Evolutionary conservation across 2,329 filamentous ascomycete genomes (phyloP).

Genomic region (Penicillium sp.): DNA sequence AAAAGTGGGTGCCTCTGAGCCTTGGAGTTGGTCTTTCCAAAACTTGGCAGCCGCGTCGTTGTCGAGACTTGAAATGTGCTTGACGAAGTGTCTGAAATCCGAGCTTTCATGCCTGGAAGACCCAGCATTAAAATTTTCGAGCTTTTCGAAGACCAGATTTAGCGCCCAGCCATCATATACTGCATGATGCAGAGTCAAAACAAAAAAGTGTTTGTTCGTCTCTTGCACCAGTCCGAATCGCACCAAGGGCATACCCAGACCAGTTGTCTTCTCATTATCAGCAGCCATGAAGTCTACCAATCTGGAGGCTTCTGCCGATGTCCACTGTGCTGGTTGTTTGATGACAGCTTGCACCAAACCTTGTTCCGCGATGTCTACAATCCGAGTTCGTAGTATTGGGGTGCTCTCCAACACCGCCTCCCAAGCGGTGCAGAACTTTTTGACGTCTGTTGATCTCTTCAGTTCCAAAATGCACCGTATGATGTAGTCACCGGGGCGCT

Average conservation of each 20-base stretch:
- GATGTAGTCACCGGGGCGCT: neutral
- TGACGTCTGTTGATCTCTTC: neutral
- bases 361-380: neutral
- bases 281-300: constrained; percentile 39
- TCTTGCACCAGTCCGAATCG: constrained; percentile 25
- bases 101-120: constrained; percentile 13
- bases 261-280: constrained; percentile 30
- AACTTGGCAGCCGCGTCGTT: constrained; percentile 44
- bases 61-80: constrained; percentile 41
- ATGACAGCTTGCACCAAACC: neutral
- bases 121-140: constrained; percentile 25
- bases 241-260: constrained; percentile 32
- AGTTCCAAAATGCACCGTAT: neutral
- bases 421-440: neutral
- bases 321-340: neutral
- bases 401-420: neutral
- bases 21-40: constrained; percentile 47
- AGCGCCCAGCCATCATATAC: constrained; percentile 33
- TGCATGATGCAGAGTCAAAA: constrained; percentile 52
- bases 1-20: constrained; percentile 48
- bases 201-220: too few relatives aligned
- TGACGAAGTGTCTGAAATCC: constrained; percentile 50
- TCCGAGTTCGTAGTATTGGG: neutral
- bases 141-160: constrained; percentile 33
- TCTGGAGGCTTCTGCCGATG: neutral